These are phyloP conservation scores for Klebsormidium nitens DNA, from an alignment of 139 green algal species.

Conservation along the genomic window DNA sequence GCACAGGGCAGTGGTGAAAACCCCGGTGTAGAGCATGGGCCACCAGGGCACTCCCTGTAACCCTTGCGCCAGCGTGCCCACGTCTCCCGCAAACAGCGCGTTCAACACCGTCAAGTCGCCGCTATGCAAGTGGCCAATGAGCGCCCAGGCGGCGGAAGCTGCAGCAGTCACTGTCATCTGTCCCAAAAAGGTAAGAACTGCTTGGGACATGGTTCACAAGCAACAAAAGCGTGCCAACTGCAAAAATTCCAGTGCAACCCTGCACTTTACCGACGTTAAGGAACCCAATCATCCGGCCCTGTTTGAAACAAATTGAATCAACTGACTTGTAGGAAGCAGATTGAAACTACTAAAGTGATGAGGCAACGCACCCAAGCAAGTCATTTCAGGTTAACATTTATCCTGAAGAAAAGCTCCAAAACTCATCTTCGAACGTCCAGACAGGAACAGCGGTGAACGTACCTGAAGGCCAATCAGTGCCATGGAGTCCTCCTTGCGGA, in stretches of 20 bases:
- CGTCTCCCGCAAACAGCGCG: background rate
- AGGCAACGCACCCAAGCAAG: no score
- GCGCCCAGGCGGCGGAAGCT: conserved; percentile 3
- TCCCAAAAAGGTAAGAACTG: conserved; percentile 4
- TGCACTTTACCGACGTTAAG: no score
- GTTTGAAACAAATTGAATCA: no score
- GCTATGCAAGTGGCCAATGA: background rate
- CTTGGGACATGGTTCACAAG: no score
- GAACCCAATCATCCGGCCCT: no score
- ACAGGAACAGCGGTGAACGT: background rate
- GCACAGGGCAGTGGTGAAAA: conserved; percentile 49
- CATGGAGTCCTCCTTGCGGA: conserved; percentile 6
- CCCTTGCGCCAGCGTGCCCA: background rate
- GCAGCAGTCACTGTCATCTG: conserved; percentile 44
- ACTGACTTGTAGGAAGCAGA: no score
- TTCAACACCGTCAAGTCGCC: background rate
- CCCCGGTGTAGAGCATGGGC: conserved; percentile 49
- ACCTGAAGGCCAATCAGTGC: conserved; percentile 39
- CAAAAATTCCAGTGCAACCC: no score
- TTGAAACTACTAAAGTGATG: no score
- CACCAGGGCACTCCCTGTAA: conserved; percentile 15
- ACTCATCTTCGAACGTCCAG: no score
- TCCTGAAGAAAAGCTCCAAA: no score
- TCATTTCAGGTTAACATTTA: no score
- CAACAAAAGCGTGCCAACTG: no score